These are phyloP conservation scores for Xylariaceae sp. DNA, from an alignment of 2,329 filamentous ascomycete genomes.

Conservation along the genomic window DNA sequence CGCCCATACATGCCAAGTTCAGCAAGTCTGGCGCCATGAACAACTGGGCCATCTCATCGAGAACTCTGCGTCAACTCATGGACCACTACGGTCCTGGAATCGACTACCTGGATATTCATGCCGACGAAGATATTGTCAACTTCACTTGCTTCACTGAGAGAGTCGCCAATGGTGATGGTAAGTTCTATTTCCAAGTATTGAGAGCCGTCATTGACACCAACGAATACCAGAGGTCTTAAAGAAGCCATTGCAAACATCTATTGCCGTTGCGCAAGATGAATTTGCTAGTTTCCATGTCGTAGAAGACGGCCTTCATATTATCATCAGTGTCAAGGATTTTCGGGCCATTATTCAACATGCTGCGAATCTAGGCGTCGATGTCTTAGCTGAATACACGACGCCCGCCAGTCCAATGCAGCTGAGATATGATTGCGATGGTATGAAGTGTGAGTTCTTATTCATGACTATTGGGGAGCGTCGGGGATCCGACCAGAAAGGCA, in stretches of 20 bases:
- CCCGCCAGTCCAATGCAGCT: slow-evolving; percentile 69
- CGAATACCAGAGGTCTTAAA: slow-evolving; percentile 60
- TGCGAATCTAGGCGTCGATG: slow-evolving; percentile 59
- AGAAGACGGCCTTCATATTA: slow-evolving; percentile 70
- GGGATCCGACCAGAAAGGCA: slow-evolving; percentile 44
- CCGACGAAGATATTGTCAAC: slow-evolving; percentile 65
- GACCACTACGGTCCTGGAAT: slow-evolving; percentile 77
- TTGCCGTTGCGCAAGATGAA: slow-evolving; percentile 69
- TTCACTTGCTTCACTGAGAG: slow-evolving; percentile 82
- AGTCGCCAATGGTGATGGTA: slow-evolving; percentile 61
- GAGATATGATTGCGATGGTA: slow-evolving; percentile 61
- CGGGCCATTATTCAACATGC: slow-evolving; percentile 73
- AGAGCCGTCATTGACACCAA: slow-evolving; percentile 12
- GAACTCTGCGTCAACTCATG: slow-evolving; percentile 67
- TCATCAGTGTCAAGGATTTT: slow-evolving; percentile 79
- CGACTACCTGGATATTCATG: slow-evolving; percentile 74
- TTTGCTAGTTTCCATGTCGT: slow-evolving; percentile 66
- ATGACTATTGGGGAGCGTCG: slow-evolving; percentile 71
- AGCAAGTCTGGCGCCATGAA: slow-evolving; percentile 60
- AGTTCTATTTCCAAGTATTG: slow-evolving; percentile 4
- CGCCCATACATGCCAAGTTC: slow-evolving; percentile 74
- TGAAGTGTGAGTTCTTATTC: slow-evolving; percentile 71
- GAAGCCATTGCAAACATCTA: slow-evolving; percentile 74
- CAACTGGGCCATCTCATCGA: slow-evolving; percentile 66
- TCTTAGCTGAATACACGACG: slow-evolving; percentile 64